Evolutionary conservation across 805 yeast species (phyloP).

Genomic region (Metschnikowia baotianmanensis): DNA sequence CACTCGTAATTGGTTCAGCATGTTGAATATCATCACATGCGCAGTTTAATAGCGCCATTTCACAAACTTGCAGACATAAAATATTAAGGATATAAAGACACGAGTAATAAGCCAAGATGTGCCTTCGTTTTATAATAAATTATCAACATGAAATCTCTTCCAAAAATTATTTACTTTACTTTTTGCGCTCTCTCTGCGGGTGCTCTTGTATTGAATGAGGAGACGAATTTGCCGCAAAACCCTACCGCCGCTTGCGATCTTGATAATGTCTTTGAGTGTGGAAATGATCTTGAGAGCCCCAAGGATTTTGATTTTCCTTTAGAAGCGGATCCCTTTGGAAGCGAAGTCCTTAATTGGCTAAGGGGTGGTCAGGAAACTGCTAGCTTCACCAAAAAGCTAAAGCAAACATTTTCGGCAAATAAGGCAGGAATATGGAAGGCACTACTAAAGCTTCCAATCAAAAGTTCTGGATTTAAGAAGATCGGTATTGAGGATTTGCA

Average conservation of each 20-base stretch:
- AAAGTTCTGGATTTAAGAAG: background rate
- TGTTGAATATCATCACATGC: no score
- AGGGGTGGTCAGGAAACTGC: background rate
- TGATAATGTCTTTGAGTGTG: background rate
- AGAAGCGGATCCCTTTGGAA: background rate
- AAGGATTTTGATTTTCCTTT: background rate
- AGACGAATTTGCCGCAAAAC: no score
- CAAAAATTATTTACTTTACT: no score
- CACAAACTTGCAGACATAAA: no score
- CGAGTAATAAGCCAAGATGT: no score
- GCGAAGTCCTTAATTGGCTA: conserved; percentile 1
- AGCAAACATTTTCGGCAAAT: background rate
- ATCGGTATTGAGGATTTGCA: conserved; percentile 1
- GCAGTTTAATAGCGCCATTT: no score
- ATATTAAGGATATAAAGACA: no score
- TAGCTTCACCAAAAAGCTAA: background rate
- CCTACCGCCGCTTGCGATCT: background rate
- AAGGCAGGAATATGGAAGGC: background rate
- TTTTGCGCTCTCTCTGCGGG: no score
- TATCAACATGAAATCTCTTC: no score
- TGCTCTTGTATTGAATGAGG: no score
- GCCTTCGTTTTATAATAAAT: no score
- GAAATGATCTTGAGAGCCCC: background rate
- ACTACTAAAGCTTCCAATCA: background rate
- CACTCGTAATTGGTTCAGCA: no score